These are phyloP conservation scores for Umbelopsis vinacea DNA, from an alignment of 192 early-diverging fungal species.

Conservation along the genomic window DNA sequence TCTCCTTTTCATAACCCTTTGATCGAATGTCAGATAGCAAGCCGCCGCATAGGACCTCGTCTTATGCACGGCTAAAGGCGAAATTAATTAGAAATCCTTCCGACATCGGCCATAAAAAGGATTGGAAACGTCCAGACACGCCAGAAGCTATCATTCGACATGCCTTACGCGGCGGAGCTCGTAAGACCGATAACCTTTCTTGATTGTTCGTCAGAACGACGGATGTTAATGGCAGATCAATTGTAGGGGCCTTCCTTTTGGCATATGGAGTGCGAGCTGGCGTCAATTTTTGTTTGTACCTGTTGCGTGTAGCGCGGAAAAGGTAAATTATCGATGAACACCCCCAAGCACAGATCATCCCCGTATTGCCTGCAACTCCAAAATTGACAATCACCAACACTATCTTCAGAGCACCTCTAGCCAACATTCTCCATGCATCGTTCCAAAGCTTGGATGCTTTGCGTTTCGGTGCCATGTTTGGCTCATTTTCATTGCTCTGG, in stretches of 20 bases:
- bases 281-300: slow-evolving; percentile 55
- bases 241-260: slow-evolving; percentile 53
- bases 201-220: not conserved
- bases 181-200: slow-evolving; percentile 26
- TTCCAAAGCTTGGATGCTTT: slow-evolving; percentile 62
- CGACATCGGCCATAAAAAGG: slow-evolving; percentile 29
- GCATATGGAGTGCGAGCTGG: slow-evolving; percentile 59
- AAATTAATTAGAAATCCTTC: slow-evolving; percentile 36
- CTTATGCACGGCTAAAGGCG: slow-evolving; percentile 36
- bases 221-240: not conserved
- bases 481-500: slow-evolving; percentile 76
- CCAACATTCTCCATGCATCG: slow-evolving; percentile 45
- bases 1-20: slow-evolving; percentile 20
- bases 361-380: not conserved
- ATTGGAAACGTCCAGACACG: slow-evolving; percentile 36
- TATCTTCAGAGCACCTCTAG: slow-evolving; percentile 44
- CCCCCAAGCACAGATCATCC: not conserved
- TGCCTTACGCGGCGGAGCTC: slow-evolving; percentile 53
- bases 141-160: slow-evolving; percentile 45
- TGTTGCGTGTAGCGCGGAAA: slow-evolving; percentile 47
- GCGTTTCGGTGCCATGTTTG: slow-evolving; percentile 79
- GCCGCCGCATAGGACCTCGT: slow-evolving; percentile 34
- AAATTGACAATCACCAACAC: not conserved
- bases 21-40: slow-evolving; percentile 8
- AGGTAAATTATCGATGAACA: slow-evolving; percentile 26